Percentiles rank a stretch among this genome's conserved stretches.
Conservation (phyloP, 805 yeast genomes). For the Diddensiella caesifluorescens region DNA sequence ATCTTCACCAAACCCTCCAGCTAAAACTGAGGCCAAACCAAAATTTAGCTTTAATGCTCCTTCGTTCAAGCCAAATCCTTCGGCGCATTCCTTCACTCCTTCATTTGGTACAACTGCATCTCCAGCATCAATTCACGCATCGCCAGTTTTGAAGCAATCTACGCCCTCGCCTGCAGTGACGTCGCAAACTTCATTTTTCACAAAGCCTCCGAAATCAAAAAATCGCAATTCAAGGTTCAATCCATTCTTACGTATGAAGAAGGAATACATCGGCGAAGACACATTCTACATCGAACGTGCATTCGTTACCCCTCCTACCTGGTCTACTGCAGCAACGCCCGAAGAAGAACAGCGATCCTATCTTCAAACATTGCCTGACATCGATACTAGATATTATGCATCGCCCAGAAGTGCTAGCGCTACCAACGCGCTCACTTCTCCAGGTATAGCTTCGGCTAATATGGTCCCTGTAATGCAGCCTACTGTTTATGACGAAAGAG, state of each 20-base stretch:
- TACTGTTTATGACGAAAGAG: constrained; percentile 18
- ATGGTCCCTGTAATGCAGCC: constrained; percentile 18
- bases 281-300: constrained; percentile 48
- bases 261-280: constrained; percentile 21
- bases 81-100: constrained; percentile 52
- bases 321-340: constrained; percentile 61
- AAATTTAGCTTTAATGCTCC: constrained; percentile 54
- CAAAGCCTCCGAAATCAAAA: constrained; percentile 31
- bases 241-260: constrained; percentile 45
- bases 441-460: constrained; percentile 9
- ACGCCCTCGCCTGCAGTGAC: constrained; percentile 27
- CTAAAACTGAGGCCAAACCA: constrained; percentile 38
- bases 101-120: constrained; percentile 11
- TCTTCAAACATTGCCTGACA: constrained; percentile 43
- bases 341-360: constrained; percentile 49
- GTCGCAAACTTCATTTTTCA: constrained; percentile 36
- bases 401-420: constrained; percentile 15
- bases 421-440: constrained; percentile 12
- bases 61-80: constrained; percentile 64
- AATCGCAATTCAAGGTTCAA: constrained; percentile 43
- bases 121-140: constrained; percentile 9
- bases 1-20: constrained; percentile 18
- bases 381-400: neutral
- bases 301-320: constrained; percentile 70
- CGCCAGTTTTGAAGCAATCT: constrained; percentile 15